A percentile compares a stretch with the other conserved stretches of the same genome.
Evolutionary conservation across 441 rosid genomes (phyloP).

Genomic region (Flueggea neowawraea): DNA sequence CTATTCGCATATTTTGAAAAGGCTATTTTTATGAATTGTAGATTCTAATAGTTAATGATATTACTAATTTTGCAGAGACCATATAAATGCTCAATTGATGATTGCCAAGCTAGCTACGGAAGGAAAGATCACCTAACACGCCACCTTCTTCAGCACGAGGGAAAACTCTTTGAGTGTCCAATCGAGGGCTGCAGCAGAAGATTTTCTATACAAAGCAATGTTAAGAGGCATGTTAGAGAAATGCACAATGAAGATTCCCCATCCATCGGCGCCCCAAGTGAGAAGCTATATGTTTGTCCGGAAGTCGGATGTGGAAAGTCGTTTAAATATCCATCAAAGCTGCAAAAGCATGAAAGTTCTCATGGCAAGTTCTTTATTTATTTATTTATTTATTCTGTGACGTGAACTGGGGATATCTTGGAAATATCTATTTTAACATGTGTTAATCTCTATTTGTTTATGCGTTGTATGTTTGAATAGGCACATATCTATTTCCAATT

Average conservation of each 20-base stretch:
- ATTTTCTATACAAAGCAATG: constrained; percentile 48
- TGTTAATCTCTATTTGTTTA: too few species aligned
- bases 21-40: too few species aligned
- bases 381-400: too few species aligned
- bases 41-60: not conserved
- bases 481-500: too few species aligned
- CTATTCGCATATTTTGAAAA: not conserved
- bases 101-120: constrained; percentile 63
- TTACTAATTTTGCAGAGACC: constrained; percentile 50
- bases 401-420: too few species aligned
- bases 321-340: constrained; percentile 57
- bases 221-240: constrained; percentile 54
- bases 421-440: too few species aligned
- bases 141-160: constrained; percentile 65
- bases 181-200: constrained; percentile 48
- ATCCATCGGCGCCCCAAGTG: constrained; percentile 4
- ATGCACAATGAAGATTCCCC: constrained; percentile 31
- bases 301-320: constrained; percentile 80
- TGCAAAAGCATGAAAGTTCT: constrained; percentile 61
- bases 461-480: too few species aligned
- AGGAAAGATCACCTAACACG: constrained; percentile 85
- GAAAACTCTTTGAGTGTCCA: constrained; percentile 66
- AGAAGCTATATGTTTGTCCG: constrained; percentile 43
- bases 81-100: constrained; percentile 56
- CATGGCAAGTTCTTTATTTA: constrained; percentile 42